Percentiles rank a stretch among this genome's conserved stretches.
phyloP scores from a whole-genome alignment of 2,329 filamentous ascomycete species.

The Tolypocladium paradoxum region DNA sequence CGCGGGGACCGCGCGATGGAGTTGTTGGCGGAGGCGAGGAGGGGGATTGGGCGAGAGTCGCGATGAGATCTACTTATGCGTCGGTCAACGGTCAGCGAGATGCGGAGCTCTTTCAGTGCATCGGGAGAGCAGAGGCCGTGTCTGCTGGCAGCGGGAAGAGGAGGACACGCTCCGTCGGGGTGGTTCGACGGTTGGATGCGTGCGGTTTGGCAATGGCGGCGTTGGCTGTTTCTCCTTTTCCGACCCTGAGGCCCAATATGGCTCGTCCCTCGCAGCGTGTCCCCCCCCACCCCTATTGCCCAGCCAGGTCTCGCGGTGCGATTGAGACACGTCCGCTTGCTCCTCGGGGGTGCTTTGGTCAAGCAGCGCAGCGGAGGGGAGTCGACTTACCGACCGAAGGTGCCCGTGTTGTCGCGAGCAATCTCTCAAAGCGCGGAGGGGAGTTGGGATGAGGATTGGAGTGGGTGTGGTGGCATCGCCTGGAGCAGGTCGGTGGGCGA shows the following conservation, averaged over 20 bases:
- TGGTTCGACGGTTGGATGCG: neutral
- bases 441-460: neutral
- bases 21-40: neutral
- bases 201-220: constrained; percentile 1
- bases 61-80: neutral
- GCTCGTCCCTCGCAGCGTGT: neutral
- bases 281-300: neutral
- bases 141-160: neutral
- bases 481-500: neutral
- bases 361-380: neutral
- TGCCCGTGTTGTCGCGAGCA: neutral
- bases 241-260: neutral
- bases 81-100: neutral
- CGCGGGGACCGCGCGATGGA: neutral
- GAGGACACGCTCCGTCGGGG: neutral
- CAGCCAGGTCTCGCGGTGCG: neutral
- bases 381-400: neutral
- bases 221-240: neutral
- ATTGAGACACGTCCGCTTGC: neutral
- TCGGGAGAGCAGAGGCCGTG: neutral
- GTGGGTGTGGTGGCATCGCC: neutral
- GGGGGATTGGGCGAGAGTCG: neutral
- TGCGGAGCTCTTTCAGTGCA: neutral
- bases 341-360: neutral
- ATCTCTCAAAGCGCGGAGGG: neutral